These are phyloP conservation scores for Bruguiera hainesii DNA, from an alignment of 441 rosid genomes.

Conservation along the genomic window DNA sequence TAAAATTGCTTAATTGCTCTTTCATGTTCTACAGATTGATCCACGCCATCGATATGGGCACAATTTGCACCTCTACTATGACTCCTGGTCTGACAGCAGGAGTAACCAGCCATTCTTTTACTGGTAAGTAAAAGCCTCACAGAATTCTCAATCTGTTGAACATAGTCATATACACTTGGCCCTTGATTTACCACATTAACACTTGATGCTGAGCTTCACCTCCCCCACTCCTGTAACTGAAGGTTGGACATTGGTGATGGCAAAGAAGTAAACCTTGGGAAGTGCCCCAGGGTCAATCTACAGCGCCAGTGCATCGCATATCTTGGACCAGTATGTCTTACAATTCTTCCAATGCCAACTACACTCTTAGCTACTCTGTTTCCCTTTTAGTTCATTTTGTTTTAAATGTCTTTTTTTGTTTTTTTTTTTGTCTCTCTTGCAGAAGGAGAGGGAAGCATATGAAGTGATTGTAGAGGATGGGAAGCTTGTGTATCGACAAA, in stretches of 20 bases:
- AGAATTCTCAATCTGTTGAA: not conserved
- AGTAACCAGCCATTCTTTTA: slow-evolving; percentile 64
- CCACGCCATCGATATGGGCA: slow-evolving; percentile 75
- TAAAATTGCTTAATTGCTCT: slow-evolving; percentile 5
- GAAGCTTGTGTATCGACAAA: slow-evolving; percentile 46
- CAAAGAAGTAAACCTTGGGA: slow-evolving; percentile 54
- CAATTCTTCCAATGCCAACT: not conserved
- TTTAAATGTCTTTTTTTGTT: too few species aligned
- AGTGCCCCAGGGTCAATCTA: slow-evolving; percentile 49
- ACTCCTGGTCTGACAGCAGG: slow-evolving; percentile 48
- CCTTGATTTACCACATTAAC: not conserved
- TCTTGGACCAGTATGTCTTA: slow-evolving; percentile 69
- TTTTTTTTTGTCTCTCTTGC: slow-evolving; percentile 14
- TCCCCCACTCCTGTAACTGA: slow-evolving; percentile 13
- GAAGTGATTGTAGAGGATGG: slow-evolving; percentile 68
- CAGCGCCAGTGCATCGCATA: slow-evolving; percentile 65
- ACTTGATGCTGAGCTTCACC: not conserved
- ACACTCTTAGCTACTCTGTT: not conserved
- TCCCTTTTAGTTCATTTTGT: not conserved
- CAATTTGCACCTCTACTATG: slow-evolving; percentile 58
- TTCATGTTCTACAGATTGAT: slow-evolving; percentile 40
- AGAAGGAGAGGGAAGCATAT: slow-evolving; percentile 71
- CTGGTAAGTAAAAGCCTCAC: slow-evolving; percentile 34
- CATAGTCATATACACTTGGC: not conserved
- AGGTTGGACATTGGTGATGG: slow-evolving; percentile 94